Base-by-base conservation (phyloP, 2,329 filamentous ascomycete species). In the Stachybotrys chartarum region DNA sequence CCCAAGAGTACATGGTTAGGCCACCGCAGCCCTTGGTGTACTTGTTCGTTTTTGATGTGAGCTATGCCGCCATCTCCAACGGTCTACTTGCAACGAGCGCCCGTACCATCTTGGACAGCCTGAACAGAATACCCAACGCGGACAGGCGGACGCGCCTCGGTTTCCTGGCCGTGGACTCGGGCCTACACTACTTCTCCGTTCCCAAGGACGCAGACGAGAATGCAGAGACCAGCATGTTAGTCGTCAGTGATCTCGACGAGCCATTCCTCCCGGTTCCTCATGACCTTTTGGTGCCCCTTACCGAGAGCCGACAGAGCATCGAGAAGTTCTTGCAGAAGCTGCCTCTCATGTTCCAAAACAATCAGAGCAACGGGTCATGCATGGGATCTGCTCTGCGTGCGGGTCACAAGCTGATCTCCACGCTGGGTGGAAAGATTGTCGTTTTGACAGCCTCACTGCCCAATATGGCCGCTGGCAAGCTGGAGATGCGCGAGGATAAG, bases 1-100 rank as follows among this genome's bases (percentile, higher is more conserved):
- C 94, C 2, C 94, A 99, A 72, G 94, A 99, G 74, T 99, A 99
- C 75, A 99, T 99, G 94, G 94, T 99, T 42, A 88, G 94, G 58
- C 92, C 94, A 55, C 94, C 94, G 49, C 93, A 96, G 73, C 94
- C 94, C 45, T 79, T 97, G 45, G 93, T 97, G 45, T 97, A 97
- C 70, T 82, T 97, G 14, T 97, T 97, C 81, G 78, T 96, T 64
- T 90, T 97, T 66, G 93, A 97, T 65, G 92, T 97, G 60, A 96
- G 91, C 78, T 95, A 91, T 65, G 85, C 90, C 12, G 86, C 93
- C 35, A 89, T 97, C 16, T 91, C 91, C 16, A 96, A 87, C 60
- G 94, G 94, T 51, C 85, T 99, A 35, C 78, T 97, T 57, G 94
- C 94, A 52, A 97, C 94, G 10, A 90, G 87, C 59, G 93, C 94